These are phyloP conservation scores for Globisporangium cystogenes DNA, from an alignment of 352 stramenopile genomes.

Conservation along the genomic window DNA sequence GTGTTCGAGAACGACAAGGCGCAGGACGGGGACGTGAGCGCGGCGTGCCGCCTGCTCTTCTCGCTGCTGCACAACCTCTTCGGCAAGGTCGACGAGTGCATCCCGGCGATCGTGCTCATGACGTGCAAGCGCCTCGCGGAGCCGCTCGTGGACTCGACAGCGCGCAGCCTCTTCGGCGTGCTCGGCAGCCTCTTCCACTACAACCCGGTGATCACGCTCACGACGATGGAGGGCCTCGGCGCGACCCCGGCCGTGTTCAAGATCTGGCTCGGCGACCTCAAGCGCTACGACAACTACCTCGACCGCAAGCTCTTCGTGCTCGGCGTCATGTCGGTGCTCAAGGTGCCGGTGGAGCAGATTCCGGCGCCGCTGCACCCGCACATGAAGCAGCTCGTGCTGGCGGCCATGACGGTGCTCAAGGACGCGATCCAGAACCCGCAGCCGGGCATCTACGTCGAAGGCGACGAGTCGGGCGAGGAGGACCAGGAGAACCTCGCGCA, in stretches of 20 bases:
- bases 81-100: constrained; percentile 71
- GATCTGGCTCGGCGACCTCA: constrained; percentile 88
- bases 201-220: constrained; percentile 88
- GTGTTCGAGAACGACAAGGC: constrained; percentile 57
- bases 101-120: constrained; percentile 69
- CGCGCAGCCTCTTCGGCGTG: constrained; percentile 86
- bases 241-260: constrained; percentile 88
- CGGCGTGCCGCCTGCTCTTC: constrained; percentile 68
- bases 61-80: constrained; percentile 84
- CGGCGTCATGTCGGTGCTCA: constrained; percentile 89
- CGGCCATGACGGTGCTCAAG: constrained; percentile 81
- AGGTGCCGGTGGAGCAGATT: constrained; percentile 78
- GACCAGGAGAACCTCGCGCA: constrained; percentile 74
- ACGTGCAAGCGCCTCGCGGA: constrained; percentile 54
- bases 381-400: constrained; percentile 84
- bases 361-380: constrained; percentile 81
- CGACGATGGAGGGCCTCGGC: constrained; percentile 83
- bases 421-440: constrained; percentile 59
- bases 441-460: constrained; percentile 50
- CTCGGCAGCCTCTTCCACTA: constrained; percentile 92
- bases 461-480: constrained; percentile 48
- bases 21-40: constrained; percentile 72
- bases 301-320: constrained; percentile 93
- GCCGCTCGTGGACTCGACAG: constrained; percentile 60
- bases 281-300: constrained; percentile 77